Evolutionary conservation across 2,329 filamentous ascomycete genomes (phyloP).

Genomic region (Fusarium sororula): DNA sequence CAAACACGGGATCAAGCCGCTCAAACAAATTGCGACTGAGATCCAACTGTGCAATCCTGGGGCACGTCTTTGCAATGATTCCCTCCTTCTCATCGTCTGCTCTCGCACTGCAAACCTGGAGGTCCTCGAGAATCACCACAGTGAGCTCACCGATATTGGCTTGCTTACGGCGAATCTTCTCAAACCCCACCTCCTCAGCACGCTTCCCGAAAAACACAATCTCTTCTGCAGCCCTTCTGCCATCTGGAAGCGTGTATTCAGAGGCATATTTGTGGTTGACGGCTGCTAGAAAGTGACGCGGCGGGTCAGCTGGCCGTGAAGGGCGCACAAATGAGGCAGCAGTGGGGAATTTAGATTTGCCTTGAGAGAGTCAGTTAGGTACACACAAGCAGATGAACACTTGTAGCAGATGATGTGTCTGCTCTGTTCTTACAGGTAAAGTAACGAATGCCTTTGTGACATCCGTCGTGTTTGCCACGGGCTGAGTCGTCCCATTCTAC

Average conservation of each 20-base stretch:
- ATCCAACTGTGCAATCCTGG: constrained; percentile 80
- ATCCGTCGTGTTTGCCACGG: constrained; percentile 90
- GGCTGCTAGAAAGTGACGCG: constrained; percentile 80
- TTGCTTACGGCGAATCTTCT: constrained; percentile 85
- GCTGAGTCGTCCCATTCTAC: constrained; percentile 94
- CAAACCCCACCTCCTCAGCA: constrained; percentile 93
- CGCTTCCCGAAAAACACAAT: constrained; percentile 82
- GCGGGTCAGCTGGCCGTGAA: constrained; percentile 72
- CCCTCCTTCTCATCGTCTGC: constrained; percentile 43
- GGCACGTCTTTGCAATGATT: constrained; percentile 62
- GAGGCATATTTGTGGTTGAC: constrained; percentile 85
- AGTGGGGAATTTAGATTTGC: constrained; percentile 70
- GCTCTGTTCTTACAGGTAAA: constrained; percentile 73
- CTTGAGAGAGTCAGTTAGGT: constrained; percentile 45
- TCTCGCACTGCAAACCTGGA: constrained; percentile 63
- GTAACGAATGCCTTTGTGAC: constrained; percentile 80
- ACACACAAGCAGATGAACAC: not conserved
- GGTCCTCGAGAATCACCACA: constrained; percentile 83
- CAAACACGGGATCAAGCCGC: constrained; percentile 69
- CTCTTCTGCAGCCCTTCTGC: constrained; percentile 52
- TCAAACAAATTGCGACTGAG: constrained; percentile 86
- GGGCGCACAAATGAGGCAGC: constrained; percentile 90
- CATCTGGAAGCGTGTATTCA: constrained; percentile 52
- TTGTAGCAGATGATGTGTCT: not conserved
- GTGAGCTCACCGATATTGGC: constrained; percentile 80